Evolutionary conservation across 768 basidiomycete species (phyloP), one percentile per base, ranked within the genome.

Genomic region (Termitomyces sp.): DNA sequence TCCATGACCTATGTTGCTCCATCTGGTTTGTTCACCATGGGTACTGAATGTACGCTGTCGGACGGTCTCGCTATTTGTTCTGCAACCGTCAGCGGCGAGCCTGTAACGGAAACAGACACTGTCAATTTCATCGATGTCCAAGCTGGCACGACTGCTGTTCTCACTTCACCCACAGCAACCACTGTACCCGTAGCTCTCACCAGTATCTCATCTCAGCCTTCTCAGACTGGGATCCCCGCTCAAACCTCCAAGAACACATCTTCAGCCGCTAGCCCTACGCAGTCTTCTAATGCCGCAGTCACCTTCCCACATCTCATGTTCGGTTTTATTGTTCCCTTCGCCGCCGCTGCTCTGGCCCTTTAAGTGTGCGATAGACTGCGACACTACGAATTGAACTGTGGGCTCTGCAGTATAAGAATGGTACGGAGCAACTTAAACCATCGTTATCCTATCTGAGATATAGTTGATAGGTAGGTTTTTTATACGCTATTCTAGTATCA

Each of bases 41-140:
- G 65, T 20, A 49, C 31, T 15, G 64, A 65, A 5, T 72, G 70
- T 53, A 32, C 63, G 5, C 60, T 69, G 34, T 66, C 64, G 8
- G 60, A 56, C 3, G 57, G 36, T 52, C 58, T 68, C 37, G 71
- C 67, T 4, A 57, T 70, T 31, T 72, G 71, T 59, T 66, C 68
- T 25, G 67, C 56, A 29, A 61, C 59, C 5, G 29, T 60, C 20
- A 62, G 60, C 40, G 68, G 64, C 14, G 58, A 62, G 25, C 48
- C 58, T 32, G 63, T 63, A 32, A 66, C 65, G 14, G 68, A 43
- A 43, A 70, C 71, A 11, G 65, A 65, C 15, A 65, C 66, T 11
- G 50, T 40, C 10, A 36, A 36, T 11, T 53, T n/a, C 47, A 49
- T 69, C 37, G 47, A 52, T 29, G 66, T 69, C 40, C 61, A 69